Conservation (phyloP, 2,329 filamentous ascomycete genomes). For the Neoascochyta sp. region DNA sequence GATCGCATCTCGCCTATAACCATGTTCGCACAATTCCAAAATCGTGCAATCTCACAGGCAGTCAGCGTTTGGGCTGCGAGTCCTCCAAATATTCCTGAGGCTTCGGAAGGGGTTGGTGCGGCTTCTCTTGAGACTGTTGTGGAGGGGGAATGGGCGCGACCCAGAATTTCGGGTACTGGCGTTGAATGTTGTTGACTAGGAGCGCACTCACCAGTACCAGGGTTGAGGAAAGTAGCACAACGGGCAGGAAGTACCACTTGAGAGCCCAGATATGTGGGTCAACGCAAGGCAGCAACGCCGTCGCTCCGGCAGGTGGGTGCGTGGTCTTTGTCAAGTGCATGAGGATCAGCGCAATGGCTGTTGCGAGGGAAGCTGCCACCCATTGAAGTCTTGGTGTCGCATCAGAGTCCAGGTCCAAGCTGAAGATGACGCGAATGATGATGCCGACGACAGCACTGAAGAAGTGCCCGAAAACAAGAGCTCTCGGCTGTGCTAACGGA, state of each 20-base stretch:
- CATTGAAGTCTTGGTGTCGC: constrained; percentile 36
- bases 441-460: constrained; percentile 45
- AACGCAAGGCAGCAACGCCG: constrained; percentile 43
- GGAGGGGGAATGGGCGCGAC: constrained; percentile 37
- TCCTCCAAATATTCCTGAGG: too few relatives aligned
- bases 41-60: too few relatives aligned
- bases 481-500: constrained; percentile 46
- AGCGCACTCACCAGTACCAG: constrained; percentile 42
- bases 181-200: constrained; percentile 45
- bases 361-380: constrained; percentile 44
- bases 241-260: constrained; percentile 43
- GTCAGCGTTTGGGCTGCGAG: too few relatives aligned
- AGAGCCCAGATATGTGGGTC: constrained; percentile 39
- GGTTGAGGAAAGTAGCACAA: constrained; percentile 41
- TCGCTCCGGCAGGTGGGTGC: constrained; percentile 49
- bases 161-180: constrained; percentile 48
- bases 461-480: constrained; percentile 45
- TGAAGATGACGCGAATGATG: constrained; percentile 43
- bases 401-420: constrained; percentile 32
- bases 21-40: too few relatives aligned
- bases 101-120: too few relatives aligned
- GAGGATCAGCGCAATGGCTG: constrained; percentile 42
- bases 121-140: too few relatives aligned
- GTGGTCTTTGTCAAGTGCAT: constrained; percentile 48
- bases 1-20: too few relatives aligned